Evolutionary conservation across 2,329 filamentous ascomycete genomes (phyloP).

Genomic region (Hypoxylon sp.): DNA sequence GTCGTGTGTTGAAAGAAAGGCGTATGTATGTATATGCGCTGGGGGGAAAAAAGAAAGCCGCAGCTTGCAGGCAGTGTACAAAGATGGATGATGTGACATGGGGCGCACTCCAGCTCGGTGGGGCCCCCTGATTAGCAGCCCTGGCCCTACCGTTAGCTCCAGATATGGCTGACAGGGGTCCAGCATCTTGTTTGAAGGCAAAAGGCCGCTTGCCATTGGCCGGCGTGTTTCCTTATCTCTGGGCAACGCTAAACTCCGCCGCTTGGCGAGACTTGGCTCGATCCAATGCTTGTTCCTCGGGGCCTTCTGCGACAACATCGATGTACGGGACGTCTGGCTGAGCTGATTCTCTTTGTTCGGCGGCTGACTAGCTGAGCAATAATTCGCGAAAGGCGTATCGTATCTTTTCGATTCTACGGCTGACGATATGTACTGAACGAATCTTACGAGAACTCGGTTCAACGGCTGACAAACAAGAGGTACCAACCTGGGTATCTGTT

Average conservation of each 20-base stretch:
- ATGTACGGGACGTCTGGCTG: neutral
- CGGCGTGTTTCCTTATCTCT: constrained; percentile 40
- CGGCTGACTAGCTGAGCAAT: constrained; percentile 15
- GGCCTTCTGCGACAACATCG: constrained; percentile 11
- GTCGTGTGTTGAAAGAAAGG: neutral
- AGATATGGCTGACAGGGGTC: constrained; percentile 34
- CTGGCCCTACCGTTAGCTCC: constrained; percentile 32
- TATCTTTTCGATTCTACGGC: constrained; percentile 11
- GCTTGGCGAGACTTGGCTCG: constrained; percentile 39
- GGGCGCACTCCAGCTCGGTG: constrained; percentile 20
- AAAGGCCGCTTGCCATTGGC: constrained; percentile 28
- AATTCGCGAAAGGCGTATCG: constrained; percentile 4
- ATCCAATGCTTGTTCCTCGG: constrained; percentile 30
- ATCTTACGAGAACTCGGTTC: constrained; percentile 2
- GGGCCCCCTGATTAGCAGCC: constrained; percentile 33
- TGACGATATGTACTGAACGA: neutral
- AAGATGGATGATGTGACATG: neutral
- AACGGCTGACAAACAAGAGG: neutral
- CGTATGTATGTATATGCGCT: neutral
- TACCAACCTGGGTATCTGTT: neutral
- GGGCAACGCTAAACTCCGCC: constrained; percentile 29
- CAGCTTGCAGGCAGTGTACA: neutral
- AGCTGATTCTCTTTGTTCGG: constrained; percentile 12
- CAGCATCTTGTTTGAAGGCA: constrained; percentile 25
- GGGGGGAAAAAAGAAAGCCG: constrained; percentile 13